These are phyloP conservation scores for Scedosporium dehoogii DNA, from an alignment of 2,329 filamentous ascomycete species.

Conservation along the genomic window DNA sequence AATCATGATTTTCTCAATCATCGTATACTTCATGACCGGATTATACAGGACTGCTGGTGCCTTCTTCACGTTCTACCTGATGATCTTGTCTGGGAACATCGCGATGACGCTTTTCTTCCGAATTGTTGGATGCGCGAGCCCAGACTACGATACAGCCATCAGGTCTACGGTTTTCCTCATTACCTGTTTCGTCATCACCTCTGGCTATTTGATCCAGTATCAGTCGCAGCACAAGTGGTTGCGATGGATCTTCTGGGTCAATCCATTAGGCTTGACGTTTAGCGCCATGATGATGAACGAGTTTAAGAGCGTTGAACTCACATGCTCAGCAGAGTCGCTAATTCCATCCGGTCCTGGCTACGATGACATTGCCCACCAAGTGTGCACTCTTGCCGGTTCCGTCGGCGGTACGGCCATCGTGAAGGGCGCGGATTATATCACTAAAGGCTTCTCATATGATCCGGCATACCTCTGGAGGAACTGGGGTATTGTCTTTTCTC, in stretches of 20 bases:
- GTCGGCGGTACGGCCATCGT: constrained; percentile 53
- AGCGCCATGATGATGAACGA: constrained; percentile 79
- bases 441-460: constrained; percentile 56
- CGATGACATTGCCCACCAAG: constrained; percentile 60
- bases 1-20: constrained; percentile 62
- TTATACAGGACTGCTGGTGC: constrained; percentile 59
- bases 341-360: constrained; percentile 65
- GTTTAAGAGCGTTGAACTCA: constrained; percentile 59
- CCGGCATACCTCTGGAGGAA: constrained; percentile 68
- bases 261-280: constrained; percentile 66
- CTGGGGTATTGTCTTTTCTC: constrained; percentile 67
- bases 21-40: constrained; percentile 71
- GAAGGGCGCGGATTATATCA: constrained; percentile 59
- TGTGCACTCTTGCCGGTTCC: constrained; percentile 71
- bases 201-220: constrained; percentile 77
- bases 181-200: constrained; percentile 71
- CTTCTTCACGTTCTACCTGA: constrained; percentile 68
- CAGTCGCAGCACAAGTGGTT: constrained; percentile 65
- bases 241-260: constrained; percentile 72
- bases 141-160: constrained; percentile 77
- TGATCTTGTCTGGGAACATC: constrained; percentile 59
- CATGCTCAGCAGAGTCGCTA: constrained; percentile 57
- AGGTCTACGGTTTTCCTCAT: constrained; percentile 73
- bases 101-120: constrained; percentile 72
- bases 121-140: constrained; percentile 63